These are phyloP conservation scores for Pezicula radicicola DNA, from an alignment of 2,329 filamentous ascomycete genomes.

Conservation along the genomic window DNA sequence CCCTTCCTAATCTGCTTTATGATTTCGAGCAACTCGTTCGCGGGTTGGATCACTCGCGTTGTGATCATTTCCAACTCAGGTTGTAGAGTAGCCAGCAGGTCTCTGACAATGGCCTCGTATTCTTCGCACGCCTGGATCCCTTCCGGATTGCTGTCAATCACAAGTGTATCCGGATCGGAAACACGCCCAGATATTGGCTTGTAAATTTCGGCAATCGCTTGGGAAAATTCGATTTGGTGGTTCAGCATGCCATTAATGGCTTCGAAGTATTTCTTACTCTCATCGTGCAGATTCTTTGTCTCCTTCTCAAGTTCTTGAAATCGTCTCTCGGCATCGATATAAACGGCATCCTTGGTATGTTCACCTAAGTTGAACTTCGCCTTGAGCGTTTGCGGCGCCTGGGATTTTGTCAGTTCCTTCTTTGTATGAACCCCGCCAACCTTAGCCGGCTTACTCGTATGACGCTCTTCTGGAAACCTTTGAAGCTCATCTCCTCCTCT, in stretches of 20 bases:
- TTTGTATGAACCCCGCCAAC: slow-evolving; percentile 18
- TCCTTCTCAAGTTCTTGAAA: slow-evolving; percentile 93
- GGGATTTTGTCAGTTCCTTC: slow-evolving; percentile 16
- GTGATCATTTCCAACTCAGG: slow-evolving; percentile 99
- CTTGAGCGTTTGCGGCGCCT: slow-evolving; percentile 90
- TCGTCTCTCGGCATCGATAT: slow-evolving; percentile 88
- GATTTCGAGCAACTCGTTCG: slow-evolving; percentile 88
- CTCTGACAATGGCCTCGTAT: slow-evolving; percentile 87
- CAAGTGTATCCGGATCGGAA: slow-evolving; percentile 84
- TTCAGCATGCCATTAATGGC: slow-evolving; percentile 97
- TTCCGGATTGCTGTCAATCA: slow-evolving; percentile 82
- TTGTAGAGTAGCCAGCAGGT: slow-evolving; percentile 81
- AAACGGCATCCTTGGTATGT: slow-evolving; percentile 90
- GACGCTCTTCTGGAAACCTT: slow-evolving; percentile 89
- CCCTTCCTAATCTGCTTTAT: slow-evolving; percentile 95
- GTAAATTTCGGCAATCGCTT: slow-evolving; percentile 95
- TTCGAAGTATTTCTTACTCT: slow-evolving; percentile 95
- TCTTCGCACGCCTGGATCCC: slow-evolving; percentile 95
- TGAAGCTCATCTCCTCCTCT: slow-evolving; percentile 77
- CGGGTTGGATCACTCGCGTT: slow-evolving; percentile 82
- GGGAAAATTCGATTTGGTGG: slow-evolving; percentile 97
- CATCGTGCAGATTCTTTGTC: slow-evolving; percentile 95
- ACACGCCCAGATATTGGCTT: slow-evolving; percentile 95
- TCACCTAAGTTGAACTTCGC: slow-evolving; percentile 94
- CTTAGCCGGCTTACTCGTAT: slow-evolving; percentile 61